Evolutionary conservation across 202 grass and related monocot genomes (phyloP), one percentile per base, ranked within the genome.

Genomic region (Miscanthus sacchariflorus): DNA sequence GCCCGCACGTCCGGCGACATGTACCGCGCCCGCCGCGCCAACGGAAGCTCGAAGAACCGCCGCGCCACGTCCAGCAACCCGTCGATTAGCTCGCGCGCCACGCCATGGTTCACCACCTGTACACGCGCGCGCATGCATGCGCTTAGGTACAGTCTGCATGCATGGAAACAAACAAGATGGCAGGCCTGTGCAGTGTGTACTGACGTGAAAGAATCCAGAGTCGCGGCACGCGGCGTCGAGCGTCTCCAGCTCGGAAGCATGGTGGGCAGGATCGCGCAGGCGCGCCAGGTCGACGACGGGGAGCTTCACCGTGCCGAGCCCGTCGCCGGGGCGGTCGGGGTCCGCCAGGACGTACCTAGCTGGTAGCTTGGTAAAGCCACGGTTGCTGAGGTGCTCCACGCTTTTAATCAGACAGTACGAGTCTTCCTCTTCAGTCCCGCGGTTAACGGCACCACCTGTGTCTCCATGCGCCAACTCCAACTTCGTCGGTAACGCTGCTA

Each of bases 51-150:
- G 87, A 99, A 99, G 88, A 99, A 99, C n/a, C 92, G 89, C 54
- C 74, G 81, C 18, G 84, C 90, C 36, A 90, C 92, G 43, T 84
- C 85, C 8, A 90, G 81, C 89, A 96, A 69, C 27, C 76, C 84
- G 25, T 23, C 12, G 45, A 76, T 50, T 21, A 75, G 61, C 30
- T 80, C 86, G 0, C 8, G 3, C 0, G 28, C 77, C 19, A 96
- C 86, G 0, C 86, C 87, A 73, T 99, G 96, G 89, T 96, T 99
- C 83, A 93, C 89, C 77, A 95, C 87, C 95, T 96, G n/a, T 2
- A 7, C 92, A 39, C 38, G 6, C 38, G 38, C 38, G 38, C 38
- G 49, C 0, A 33, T 17, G 4, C 7, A 28, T 44, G 5, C 71
- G 0, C 2, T 42, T 11, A 42, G 17, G 49, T n/a, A 7, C 28